Evolutionary conservation across 2,329 filamentous ascomycete genomes (phyloP).

Genomic region (Claviceps monticola): DNA sequence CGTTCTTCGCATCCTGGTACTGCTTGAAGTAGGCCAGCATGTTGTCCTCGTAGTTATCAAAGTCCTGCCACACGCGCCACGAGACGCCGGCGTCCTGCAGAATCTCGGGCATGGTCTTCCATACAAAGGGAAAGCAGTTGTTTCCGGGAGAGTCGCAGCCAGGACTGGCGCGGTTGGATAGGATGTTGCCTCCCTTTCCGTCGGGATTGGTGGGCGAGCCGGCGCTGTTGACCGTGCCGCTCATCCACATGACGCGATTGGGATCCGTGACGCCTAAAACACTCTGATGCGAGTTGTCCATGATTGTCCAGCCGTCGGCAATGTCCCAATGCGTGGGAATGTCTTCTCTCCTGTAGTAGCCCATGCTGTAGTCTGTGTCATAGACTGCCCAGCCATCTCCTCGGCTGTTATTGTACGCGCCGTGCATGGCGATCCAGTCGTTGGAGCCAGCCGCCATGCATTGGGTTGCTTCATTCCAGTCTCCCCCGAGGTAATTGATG

Average conservation of each 20-base stretch:
- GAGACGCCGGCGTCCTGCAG: slow-evolving; percentile 32
- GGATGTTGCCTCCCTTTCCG: slow-evolving; percentile 30
- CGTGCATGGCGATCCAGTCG: slow-evolving; percentile 36
- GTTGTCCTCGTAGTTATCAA: slow-evolving; percentile 38
- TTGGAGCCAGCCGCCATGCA: slow-evolving; percentile 38
- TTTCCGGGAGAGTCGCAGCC: slow-evolving; percentile 27
- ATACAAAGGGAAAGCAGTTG: slow-evolving; percentile 37
- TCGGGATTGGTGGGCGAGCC: slow-evolving; percentile 17
- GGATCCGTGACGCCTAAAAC: slow-evolving; percentile 26
- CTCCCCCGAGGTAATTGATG: slow-evolving; percentile 34
- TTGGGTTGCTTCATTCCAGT: slow-evolving; percentile 33
- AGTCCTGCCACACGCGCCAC: slow-evolving; percentile 36
- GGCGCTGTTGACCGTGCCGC: slow-evolving; percentile 34
- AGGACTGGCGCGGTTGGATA: slow-evolving; percentile 10
- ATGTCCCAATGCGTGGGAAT: slow-evolving; percentile 40
- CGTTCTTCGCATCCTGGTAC: slow-evolving; percentile 8
- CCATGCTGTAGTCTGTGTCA: slow-evolving; percentile 21
- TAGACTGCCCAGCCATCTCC: slow-evolving; percentile 34
- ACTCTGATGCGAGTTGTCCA: slow-evolving; percentile 9
- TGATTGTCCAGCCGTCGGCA: slow-evolving; percentile 36
- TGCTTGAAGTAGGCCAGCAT: slow-evolving; percentile 29
- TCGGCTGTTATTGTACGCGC: slow-evolving; percentile 31
- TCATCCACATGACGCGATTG: slow-evolving; percentile 24
- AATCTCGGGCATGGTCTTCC: slow-evolving; percentile 35
- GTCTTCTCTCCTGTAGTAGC: slow-evolving; percentile 34